Base-by-base conservation (phyloP, 257 asterid species). In the Solanum bukasovii region DNA sequence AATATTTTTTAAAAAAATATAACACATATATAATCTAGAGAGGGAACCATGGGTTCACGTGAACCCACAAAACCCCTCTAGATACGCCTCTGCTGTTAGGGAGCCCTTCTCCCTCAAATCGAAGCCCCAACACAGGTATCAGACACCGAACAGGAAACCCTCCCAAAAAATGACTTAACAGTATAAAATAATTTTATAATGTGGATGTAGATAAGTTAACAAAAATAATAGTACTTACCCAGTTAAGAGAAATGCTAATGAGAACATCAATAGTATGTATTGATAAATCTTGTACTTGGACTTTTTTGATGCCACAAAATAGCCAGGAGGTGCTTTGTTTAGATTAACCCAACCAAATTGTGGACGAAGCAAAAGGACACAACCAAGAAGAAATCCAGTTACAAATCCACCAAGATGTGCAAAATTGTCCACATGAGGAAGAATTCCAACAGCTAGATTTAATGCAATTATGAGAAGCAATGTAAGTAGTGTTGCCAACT, bases 341-440 rank as follows among this genome's bases (percentile, higher is more conserved):
- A 84, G 92, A 90, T 88, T 94, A 5, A 95, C 88, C 88, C 92
- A 96, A 49, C 96, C 95, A 59, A 79, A 97, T n/a, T 96, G 99
- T 37, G 99, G 99, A 9, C 97, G 96, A 49, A 97, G 87, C 84
- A 97, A 87, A n/a, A 95, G 94, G 33, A 97, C 88, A 68, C 94
- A 96, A 14, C 99, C 99, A 3, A 96, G 93, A 2, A 96, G 85
- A 87, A 94, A 96, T 20, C 99, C 99, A 1, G 98, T 90, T 8
- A 88, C 4, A 83, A 97, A 97, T 86, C 99, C 99, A 29, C 99
- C 99, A 37, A 94, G 85, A 88, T 97, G 99, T 20, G 99, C 99
- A 85, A 97, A 97, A 91, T 97, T 97, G 88, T 97, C 99, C 1
- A 97, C 99, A 23, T 97, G 99, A 16, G 99, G 99, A 71, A 97